Base-by-base conservation (phyloP, 2,329 filamentous ascomycete genomes). In the Xylariaceae sp. region DNA sequence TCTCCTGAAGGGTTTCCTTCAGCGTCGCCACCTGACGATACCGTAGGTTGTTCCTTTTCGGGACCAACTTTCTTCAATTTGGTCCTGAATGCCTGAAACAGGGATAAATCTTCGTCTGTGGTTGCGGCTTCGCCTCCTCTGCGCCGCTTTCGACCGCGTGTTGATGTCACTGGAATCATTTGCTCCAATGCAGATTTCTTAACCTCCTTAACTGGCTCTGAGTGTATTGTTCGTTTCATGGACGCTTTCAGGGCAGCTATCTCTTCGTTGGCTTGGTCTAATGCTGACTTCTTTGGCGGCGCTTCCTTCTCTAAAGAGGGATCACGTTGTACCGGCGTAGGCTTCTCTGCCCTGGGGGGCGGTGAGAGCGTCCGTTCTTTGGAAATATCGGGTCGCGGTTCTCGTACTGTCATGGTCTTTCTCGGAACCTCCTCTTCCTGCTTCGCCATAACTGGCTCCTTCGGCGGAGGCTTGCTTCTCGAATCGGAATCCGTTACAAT, bases 201-300 rank as follows among this genome's bases (percentile, higher is more conserved):
- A 59, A 80, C 80, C 59, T 84, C 78, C 55, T 77, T 74, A 26
- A 77, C 75, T 1, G 77, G 72, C 60, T 75, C 76, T 0, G 70
- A 65, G 49, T 79, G 71, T 22, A 80, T 72, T 19, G 78, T 86
- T 32, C 88, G 80, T 66, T 85, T 87, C 86, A 94, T 89, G 0
- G 87, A 91, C 8, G 87, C 87, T 69, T 92, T 92, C 3, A 94
- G 74, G 1, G 86, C 86, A 4, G 87, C 87, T 50, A 92, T 90
- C 64, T 94, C 86, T 36, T 88, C 87, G 61, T 92, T 92, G 2
- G 87, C 88, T 60, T 77, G 77, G 58, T 90, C 85, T 9, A 92
- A 72, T 0, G 78, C 76, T 1, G 77, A 77, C 63, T 80, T 80
- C 47, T 68, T 70, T 47, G 56, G 58, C 26, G 61, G 59, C 10